Percentiles rank a stretch among this genome's conserved stretches.
Conservation (phyloP, 768 basidiomycete genomes). For the Russula virescens region DNA sequence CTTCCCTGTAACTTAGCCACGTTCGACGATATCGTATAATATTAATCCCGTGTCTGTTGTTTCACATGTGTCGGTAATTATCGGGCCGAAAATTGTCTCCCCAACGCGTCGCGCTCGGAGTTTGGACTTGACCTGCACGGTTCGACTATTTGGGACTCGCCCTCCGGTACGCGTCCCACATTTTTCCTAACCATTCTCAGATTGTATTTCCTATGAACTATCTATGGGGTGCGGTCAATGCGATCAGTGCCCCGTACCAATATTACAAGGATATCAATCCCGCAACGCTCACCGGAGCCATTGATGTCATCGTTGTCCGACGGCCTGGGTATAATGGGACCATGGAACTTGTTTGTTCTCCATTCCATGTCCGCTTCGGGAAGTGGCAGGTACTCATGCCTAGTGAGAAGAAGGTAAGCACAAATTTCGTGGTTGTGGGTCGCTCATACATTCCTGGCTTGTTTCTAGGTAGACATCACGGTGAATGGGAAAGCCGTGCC, state of each 20-base stretch:
- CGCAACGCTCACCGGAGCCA: constrained; percentile 93
- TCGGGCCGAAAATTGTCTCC: not conserved
- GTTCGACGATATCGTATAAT: no score
- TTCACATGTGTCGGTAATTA: not conserved
- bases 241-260: constrained; percentile 80
- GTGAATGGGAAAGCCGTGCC: constrained; percentile 85
- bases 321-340: constrained; percentile 58
- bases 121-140: not conserved
- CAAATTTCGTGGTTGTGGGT: not conserved
- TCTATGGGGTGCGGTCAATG: constrained; percentile 77
- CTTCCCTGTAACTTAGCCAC: not conserved
- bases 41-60: not conserved
- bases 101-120: not conserved
- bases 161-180: not conserved
- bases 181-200: not conserved
- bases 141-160: not conserved
- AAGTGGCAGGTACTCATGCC: constrained; percentile 95
- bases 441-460: not conserved
- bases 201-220: constrained; percentile 60
- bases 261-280: constrained; percentile 96
- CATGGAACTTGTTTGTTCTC: constrained; percentile 78
- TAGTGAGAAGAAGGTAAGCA: constrained; percentile 80
- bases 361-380: constrained; percentile 96
- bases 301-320: constrained; percentile 96
- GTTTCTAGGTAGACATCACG: constrained; percentile 70